Percentiles rank a stretch among this genome's conserved stretches.
These are phyloP conservation scores for Cicer judaicum DNA, from an alignment of 306 rosid species.

Conservation along the genomic window DNA sequence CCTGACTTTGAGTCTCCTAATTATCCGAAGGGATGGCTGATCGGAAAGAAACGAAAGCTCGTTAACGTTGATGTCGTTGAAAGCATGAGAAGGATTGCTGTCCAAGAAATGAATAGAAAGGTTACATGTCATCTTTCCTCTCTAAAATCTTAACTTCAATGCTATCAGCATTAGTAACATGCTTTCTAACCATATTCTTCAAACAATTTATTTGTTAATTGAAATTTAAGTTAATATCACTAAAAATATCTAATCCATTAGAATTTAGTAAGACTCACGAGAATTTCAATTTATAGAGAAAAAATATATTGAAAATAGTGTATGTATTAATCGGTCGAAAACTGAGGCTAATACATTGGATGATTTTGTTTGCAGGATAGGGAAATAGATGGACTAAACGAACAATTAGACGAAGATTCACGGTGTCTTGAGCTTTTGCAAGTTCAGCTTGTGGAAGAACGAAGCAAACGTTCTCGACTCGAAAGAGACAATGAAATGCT, in stretches of 20 bases:
- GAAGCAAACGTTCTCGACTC: constrained; percentile 68
- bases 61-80: constrained; percentile 96
- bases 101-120: constrained; percentile 99
- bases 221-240: background rate
- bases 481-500: constrained; percentile 85
- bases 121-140: constrained; percentile 45
- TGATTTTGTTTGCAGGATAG: constrained; percentile 62
- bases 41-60: constrained; percentile 92
- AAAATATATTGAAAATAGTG: background rate
- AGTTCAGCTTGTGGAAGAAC: constrained; percentile 77
- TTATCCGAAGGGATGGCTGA: constrained; percentile 92
- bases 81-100: constrained; percentile 91
- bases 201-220: background rate
- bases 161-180: background rate
- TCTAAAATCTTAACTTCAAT: constrained; percentile 16
- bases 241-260: background rate
- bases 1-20: constrained; percentile 82
- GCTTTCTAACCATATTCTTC: background rate
- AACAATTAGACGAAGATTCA: constrained; percentile 83
- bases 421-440: constrained; percentile 79
- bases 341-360: constrained; percentile 6
- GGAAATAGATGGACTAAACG: constrained; percentile 82
- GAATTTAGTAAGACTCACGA: background rate
- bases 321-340: no score
- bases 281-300: background rate